These are phyloP conservation scores for Tricharina praecox DNA, from an alignment of 495 filamentous ascomycete genomes.

Conservation along the genomic window DNA sequence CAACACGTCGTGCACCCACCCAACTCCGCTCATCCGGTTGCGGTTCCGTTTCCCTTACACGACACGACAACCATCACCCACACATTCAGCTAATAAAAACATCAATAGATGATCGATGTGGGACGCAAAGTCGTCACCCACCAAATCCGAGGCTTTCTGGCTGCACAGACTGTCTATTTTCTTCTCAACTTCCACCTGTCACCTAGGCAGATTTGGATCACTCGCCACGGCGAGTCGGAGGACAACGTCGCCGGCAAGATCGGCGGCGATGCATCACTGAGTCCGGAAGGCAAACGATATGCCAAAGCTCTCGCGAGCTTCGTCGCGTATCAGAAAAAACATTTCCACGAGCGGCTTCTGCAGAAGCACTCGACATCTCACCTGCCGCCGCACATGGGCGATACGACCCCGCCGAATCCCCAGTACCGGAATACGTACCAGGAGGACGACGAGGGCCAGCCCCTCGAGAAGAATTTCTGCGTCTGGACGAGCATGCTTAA, in stretches of 20 bases:
- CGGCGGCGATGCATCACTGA: slow-evolving; percentile 78
- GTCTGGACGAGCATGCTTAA: slow-evolving; percentile 97
- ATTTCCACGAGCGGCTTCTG: slow-evolving; percentile 27
- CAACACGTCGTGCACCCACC: no score
- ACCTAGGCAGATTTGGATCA: slow-evolving; percentile 94
- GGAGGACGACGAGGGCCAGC: slow-evolving; percentile 33
- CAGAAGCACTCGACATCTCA: slow-evolving; percentile 27
- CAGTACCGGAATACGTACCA: slow-evolving; percentile 39
- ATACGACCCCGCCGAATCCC: slow-evolving; percentile 87
- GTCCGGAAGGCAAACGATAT: slow-evolving; percentile 72
- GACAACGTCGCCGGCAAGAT: slow-evolving; percentile 79
- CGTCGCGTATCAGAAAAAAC: slow-evolving; percentile 19
- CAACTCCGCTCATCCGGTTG: slow-evolving; percentile 3
- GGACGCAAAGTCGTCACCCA: slow-evolving; percentile 83
- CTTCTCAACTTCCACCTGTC: slow-evolving; percentile 91
- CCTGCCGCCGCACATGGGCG: slow-evolving; percentile 71
- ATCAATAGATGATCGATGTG: slow-evolving; percentile 96
- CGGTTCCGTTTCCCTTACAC: no score
- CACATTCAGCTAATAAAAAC: no score
- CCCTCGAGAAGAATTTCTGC: slow-evolving; percentile 74
- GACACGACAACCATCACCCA: no score
- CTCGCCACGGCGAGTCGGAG: slow-evolving; percentile 81
- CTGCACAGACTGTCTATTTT: slow-evolving; percentile 79
- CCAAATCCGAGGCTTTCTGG: slow-evolving; percentile 78
- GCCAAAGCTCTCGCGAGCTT: slow-evolving; percentile 38